Conservation (phyloP, 305 asterid genomes). For the Petunia hybrid region DNA sequence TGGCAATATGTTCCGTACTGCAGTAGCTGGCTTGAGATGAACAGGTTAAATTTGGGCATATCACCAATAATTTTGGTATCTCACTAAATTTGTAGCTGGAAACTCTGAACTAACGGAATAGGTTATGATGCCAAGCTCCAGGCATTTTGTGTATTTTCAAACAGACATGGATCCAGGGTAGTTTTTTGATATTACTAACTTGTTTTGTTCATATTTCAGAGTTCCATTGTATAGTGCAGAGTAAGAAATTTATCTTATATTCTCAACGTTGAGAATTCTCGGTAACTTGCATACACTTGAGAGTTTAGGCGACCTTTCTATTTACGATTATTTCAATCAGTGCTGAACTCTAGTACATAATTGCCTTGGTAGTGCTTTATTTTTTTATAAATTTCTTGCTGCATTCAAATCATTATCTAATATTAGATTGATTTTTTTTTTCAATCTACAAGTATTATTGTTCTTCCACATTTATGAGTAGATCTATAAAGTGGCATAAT, state of each 20-base stretch:
- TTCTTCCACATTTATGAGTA: no score
- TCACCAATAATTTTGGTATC: neutral
- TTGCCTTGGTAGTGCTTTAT: neutral
- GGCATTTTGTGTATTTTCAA: neutral
- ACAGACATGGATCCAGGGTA: neutral
- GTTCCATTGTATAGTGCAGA: conserved; percentile 15
- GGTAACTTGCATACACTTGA: neutral
- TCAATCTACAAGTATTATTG: no score
- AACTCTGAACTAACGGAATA: neutral
- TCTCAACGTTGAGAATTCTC: neutral
- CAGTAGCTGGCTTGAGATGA: conserved; percentile 45
- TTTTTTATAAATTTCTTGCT: neutral
- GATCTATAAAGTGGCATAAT: no score
- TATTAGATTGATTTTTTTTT: no score
- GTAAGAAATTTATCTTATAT: conserved; percentile 1
- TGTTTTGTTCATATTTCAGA: conserved; percentile 18
- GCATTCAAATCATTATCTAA: no score
- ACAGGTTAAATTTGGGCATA: conserved; percentile 13
- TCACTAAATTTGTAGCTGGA: neutral
- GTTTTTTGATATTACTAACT: conserved; percentile 5
- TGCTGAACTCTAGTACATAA: neutral
- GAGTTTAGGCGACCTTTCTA: neutral
- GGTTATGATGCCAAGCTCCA: neutral
- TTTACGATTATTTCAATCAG: neutral
- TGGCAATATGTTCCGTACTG: conserved; percentile 37